These are phyloP conservation scores for Myochromella boudieri DNA, from an alignment of 768 basidiomycete genomes.

Conservation along the genomic window DNA sequence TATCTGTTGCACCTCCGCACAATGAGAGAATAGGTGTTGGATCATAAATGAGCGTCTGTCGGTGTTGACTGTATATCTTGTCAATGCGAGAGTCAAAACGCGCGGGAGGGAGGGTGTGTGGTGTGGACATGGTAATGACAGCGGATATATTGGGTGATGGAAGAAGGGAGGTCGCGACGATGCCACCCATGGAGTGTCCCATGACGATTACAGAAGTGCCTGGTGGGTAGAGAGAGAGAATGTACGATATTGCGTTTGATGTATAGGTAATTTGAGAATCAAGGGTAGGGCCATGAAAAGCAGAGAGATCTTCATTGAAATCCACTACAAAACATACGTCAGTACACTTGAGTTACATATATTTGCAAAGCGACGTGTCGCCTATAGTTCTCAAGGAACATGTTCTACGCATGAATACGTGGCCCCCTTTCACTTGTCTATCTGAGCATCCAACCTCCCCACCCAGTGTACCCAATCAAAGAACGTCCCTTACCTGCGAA, in stretches of 20 bases:
- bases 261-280: constrained; percentile 80
- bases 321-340: constrained; percentile 56
- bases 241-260: constrained; percentile 66
- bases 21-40: constrained; percentile 78
- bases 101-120: constrained; percentile 84
- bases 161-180: constrained; percentile 82
- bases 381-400: too few species aligned
- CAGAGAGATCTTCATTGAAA: constrained; percentile 96
- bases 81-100: constrained; percentile 84
- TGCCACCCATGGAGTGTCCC: constrained; percentile 97
- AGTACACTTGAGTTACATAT: not conserved
- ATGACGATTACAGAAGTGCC: constrained; percentile 70
- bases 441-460: too few species aligned
- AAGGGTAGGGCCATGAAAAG: constrained; percentile 89
- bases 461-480: too few species aligned
- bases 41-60: constrained; percentile 36
- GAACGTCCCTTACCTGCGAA: constrained; percentile 82
- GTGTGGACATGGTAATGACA: constrained; percentile 95
- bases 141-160: constrained; percentile 66
- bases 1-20: constrained; percentile 90
- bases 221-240: constrained; percentile 73
- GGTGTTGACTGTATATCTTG: constrained; percentile 58
- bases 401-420: too few species aligned
- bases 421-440: too few species aligned
- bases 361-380: too few species aligned